Conservation (phyloP, 805 yeast genomes). For the Lachancea mirantina region DNA sequence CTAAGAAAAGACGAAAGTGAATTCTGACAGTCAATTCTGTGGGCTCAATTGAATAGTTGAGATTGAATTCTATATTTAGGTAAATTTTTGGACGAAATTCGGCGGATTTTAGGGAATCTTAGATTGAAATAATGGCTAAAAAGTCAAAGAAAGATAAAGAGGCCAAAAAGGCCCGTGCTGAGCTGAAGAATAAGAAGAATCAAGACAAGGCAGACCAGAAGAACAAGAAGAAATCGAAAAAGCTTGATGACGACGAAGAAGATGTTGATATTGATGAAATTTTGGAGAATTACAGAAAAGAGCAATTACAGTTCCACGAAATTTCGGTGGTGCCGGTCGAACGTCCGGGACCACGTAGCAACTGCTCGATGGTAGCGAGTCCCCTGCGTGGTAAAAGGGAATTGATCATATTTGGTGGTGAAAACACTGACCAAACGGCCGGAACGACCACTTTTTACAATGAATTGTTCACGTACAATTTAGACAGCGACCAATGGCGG, state of each 20-base stretch:
- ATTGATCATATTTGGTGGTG: conserved; percentile 86
- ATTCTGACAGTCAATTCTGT: no score
- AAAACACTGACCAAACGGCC: conserved; percentile 42
- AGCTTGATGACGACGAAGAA: conserved; percentile 60
- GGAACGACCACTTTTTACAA: conserved; percentile 64
- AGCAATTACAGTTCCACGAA: conserved; percentile 74
- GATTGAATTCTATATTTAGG: no score
- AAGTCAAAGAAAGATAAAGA: conserved; percentile 81
- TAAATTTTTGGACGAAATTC: no score
- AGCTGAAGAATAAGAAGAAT: conserved; percentile 74
- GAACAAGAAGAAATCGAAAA: conserved; percentile 66
- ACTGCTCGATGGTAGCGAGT: conserved; percentile 65
- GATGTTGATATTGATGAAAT: conserved; percentile 83
- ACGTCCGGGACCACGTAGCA: conserved; percentile 64
- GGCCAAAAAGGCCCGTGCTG: conserved; percentile 82
- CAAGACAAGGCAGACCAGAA: conserved; percentile 66
- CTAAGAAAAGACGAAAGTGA: neutral
- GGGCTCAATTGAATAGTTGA: no score
- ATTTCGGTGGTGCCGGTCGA: conserved; percentile 51
- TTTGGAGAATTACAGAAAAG: conserved; percentile 64
- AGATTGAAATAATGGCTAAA: conserved; percentile 60
- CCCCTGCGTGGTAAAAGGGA: conserved; percentile 74
- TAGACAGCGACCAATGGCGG: conserved; percentile 79
- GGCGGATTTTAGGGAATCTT: neutral
- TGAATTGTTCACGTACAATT: conserved; percentile 65